Evolutionary conservation across 2,329 filamentous ascomycete genomes (phyloP).

Genomic region (Curvularia sp.): DNA sequence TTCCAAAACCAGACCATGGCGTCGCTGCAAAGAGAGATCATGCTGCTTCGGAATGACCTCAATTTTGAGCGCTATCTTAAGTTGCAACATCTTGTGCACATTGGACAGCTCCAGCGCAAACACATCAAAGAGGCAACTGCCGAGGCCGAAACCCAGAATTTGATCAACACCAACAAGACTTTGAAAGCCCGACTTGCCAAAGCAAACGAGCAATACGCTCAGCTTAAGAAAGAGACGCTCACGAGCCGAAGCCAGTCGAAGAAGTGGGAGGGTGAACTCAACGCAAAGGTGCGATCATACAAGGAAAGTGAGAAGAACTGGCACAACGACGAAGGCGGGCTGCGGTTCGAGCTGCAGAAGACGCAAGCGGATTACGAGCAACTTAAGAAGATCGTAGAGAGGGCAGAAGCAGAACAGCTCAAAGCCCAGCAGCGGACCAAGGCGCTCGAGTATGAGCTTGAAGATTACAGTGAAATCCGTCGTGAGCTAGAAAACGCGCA

Average conservation of each 20-base stretch:
- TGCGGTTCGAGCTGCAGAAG: conserved; percentile 65
- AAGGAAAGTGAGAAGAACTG: conserved; percentile 74
- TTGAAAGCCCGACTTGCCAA: conserved; percentile 76
- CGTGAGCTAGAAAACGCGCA: conserved; percentile 44
- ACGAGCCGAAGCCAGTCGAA: conserved; percentile 75
- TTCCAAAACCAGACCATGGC: conserved; percentile 49
- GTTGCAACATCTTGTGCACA: conserved; percentile 81
- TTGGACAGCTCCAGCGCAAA: conserved; percentile 76
- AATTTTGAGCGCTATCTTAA: conserved; percentile 86
- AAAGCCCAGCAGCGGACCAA: conserved; percentile 63
- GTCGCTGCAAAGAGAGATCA: conserved; percentile 73
- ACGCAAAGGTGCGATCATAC: conserved; percentile 68
- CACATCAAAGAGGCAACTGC: conserved; percentile 78
- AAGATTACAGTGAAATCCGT: conserved; percentile 60
- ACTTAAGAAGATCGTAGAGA: conserved; percentile 69
- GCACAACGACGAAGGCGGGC: conserved; percentile 62
- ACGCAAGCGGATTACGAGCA: conserved; percentile 68
- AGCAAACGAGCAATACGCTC: conserved; percentile 72
- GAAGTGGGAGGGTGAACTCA: conserved; percentile 78
- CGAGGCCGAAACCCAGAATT: conserved; percentile 81
- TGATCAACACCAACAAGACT: conserved; percentile 77
- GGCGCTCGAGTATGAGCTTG: conserved; percentile 64
- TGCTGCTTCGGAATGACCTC: conserved; percentile 78
- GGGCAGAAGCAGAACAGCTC: conserved; percentile 70
- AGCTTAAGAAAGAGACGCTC: conserved; percentile 74